A percentile compares a stretch with the other conserved stretches of the same genome.
Evolutionary conservation across 441 rosid genomes (phyloP).

Genomic region (Adansonia gregorii): DNA sequence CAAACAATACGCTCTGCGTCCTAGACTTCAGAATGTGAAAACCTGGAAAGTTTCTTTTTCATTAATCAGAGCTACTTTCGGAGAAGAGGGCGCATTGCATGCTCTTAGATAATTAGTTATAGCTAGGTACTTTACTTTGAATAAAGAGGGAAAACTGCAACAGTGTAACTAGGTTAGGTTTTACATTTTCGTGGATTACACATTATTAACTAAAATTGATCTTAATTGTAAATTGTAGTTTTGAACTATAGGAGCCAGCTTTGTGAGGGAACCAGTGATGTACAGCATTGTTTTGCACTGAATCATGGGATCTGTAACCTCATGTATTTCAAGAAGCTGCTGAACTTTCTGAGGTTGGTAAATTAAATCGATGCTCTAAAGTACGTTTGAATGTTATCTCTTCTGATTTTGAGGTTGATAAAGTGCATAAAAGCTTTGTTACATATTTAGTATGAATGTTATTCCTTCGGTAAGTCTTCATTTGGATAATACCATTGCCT

Average conservation of each 20-base stretch:
- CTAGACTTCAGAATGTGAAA: slow-evolving; percentile 88
- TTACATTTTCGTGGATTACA: slow-evolving; percentile 21
- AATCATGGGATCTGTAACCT: background rate
- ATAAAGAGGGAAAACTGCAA: slow-evolving; percentile 17
- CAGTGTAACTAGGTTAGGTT: slow-evolving; percentile 19
- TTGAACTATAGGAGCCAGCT: slow-evolving; percentile 18
- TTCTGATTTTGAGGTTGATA: background rate
- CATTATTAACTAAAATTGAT: slow-evolving; percentile 23
- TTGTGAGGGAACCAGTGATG: slow-evolving; percentile 28
- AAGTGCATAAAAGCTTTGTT: background rate
- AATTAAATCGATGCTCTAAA: background rate
- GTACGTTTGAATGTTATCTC: background rate
- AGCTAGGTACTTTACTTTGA: slow-evolving; percentile 12
- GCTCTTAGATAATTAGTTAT: slow-evolving; percentile 13
- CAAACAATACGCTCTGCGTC: slow-evolving; percentile 84
- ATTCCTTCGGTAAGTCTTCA: background rate
- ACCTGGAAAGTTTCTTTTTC: background rate
- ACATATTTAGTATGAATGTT: background rate
- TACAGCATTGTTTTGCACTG: slow-evolving; percentile 5
- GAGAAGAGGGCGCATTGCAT: slow-evolving; percentile 8
- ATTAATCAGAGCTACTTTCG: background rate
- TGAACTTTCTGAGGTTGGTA: background rate
- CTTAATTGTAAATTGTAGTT: background rate
- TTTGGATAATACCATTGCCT: background rate
- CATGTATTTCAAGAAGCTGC: background rate